These are phyloP conservation scores for Pythium myriotylum DNA, from an alignment of 352 stramenopile genomes.

Conservation along the genomic window DNA sequence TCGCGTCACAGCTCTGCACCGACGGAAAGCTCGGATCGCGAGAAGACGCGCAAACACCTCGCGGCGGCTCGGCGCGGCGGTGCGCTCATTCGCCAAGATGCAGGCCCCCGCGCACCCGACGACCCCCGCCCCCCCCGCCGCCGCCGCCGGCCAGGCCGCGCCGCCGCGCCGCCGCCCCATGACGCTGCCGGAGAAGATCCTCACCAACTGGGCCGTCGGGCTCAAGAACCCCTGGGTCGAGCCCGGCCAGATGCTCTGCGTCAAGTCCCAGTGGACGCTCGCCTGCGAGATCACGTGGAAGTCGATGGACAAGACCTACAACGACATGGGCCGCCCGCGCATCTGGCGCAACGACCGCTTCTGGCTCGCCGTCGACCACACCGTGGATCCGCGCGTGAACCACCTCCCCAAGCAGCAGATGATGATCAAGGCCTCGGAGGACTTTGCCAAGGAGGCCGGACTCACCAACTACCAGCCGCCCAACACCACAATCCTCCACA, in stretches of 20 bases:
- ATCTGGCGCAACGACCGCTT: constrained; percentile 88
- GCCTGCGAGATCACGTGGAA: constrained; percentile 90
- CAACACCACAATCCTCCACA: constrained; percentile 89
- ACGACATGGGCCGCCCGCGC: constrained; percentile 81
- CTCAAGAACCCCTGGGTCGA: constrained; percentile 64
- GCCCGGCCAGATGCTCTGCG: constrained; percentile 80
- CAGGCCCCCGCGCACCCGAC: constrained; percentile 22
- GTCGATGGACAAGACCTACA: constrained; percentile 89
- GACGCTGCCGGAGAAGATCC: constrained; percentile 84
- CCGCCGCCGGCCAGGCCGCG: not conserved
- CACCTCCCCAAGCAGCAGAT: constrained; percentile 81
- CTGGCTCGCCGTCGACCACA: constrained; percentile 87
- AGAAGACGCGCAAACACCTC: constrained; percentile 25
- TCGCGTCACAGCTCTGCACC: constrained; percentile 20
- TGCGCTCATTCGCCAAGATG: constrained; percentile 30
- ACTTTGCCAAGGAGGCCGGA: constrained; percentile 80
- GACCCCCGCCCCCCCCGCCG: not conserved
- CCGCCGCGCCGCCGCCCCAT: constrained; percentile 50
- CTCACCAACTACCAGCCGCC: constrained; percentile 84
- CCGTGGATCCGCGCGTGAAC: constrained; percentile 83
- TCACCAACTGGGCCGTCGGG: constrained; percentile 74
- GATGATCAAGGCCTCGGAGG: constrained; percentile 85
- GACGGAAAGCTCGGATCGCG: constrained; percentile 26
- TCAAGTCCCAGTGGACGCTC: constrained; percentile 84
- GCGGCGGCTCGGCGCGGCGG: not conserved